Evolutionary conservation across 306 rosid species (phyloP), one percentile per base, ranked within the genome.

Genomic region (Canavalia ensiformis): DNA sequence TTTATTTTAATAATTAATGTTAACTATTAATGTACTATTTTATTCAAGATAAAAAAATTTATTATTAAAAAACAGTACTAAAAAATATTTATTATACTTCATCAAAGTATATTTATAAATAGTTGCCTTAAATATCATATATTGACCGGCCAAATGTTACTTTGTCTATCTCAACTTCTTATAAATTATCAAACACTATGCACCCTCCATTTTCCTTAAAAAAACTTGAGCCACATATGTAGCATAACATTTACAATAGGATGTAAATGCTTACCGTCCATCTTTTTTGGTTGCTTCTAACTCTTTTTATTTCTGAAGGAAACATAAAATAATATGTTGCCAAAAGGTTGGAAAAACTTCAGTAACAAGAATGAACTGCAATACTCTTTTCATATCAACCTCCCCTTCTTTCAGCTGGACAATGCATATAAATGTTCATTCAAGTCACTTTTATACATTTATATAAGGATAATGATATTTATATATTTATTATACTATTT

Each of bases 281-380:
- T 11, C 8, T 12, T 34, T 4, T 62, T 11, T 62, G 4, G 25
- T 35, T 34, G 68, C 68, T 62, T 33, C 67, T 62, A 34, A 29
- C 69, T 63, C 69, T 35, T 18, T 18, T 18, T 18, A 18, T 18
- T 18, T 63, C 46, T 4, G 28, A 35, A 63, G 2, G 41, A 0
- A 37, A 63, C 69, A 63, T 37, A 35, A 63, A 35, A 63, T 6
- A 63, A 63, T 63, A 4, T 5, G 5, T 29, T 30, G 4, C 4
- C 2, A 13, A 63, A 63, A 35, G 69, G 69, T 63, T 63, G 69
- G 46, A 46, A 35, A 63, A 63, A 63, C 69, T 63, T 63, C 29
- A 13, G 0, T 63, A 46, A 63, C 69, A 63, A 35, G 47, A 8
- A 34, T 62, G 4, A 44, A 4, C 6, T 62, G 8, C 66, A 30